Base-by-base conservation (phyloP, 1,139 yeast genomes). In the Diutina scorzettiae region DNA sequence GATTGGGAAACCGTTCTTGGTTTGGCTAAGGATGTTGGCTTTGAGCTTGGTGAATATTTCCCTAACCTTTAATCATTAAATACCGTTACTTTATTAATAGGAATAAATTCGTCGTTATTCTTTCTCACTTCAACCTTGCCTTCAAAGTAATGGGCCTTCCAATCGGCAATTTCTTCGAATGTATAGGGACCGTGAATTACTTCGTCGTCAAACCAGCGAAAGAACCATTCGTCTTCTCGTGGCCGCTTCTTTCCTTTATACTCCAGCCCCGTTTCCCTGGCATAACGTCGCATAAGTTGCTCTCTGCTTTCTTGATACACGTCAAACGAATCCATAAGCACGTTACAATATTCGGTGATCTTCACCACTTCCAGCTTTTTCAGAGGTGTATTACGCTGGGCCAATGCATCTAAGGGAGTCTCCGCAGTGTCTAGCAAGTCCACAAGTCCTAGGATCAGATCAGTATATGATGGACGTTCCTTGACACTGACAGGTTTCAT, bases 61-160 rank as follows among this genome's bases (percentile, higher is more conserved):
- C 54, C 52, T 18, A 64, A 61, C 20, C 41, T n/a, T 36, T 28
- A 40, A 27, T 23, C 7, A 9, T 51, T 45, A 46, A 66, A 64
- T 3, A 43, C 41, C 8, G 37, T 33, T 16, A 62, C 52, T 2
- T 49, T 44, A 24, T 53, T 49, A 1, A 68, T 53, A 34, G 55
- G 58, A 5, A 16, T 42, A 44, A 70, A 73, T 1, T 49, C 51
- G 1, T 20, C 29, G 25, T 56, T 58, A 1, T 68, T 25, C 30
- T 16, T 25, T 6, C 47, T 43, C 3, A 72, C 75, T 41, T 58
- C 60, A 0, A 68, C 82, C 4, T 60, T 58, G 43, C 66, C 58
- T n/a, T 73, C 66, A 52, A 81, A 81, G 52, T 80, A 77, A 11
- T 62, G 59, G 1, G 64, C 63, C 42, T 68, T 68, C 91, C 91